These are phyloP conservation scores for Didymella segeticola DNA, from an alignment of 2,329 filamentous ascomycete genomes.

Conservation along the genomic window DNA sequence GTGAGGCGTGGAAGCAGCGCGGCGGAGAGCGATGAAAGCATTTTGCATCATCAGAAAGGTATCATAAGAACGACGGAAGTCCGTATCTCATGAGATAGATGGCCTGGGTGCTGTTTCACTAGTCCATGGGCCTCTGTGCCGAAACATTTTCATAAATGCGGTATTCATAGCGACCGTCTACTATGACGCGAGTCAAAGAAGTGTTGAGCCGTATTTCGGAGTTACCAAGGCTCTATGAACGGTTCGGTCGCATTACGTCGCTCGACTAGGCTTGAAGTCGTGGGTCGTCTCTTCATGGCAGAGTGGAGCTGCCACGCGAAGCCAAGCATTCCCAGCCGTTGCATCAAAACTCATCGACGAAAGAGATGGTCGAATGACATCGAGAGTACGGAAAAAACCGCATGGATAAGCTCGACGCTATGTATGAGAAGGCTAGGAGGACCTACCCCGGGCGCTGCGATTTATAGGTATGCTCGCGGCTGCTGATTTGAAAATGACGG, in stretches of 20 bases:
- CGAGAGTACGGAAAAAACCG: too few species aligned
- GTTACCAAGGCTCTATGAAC: background rate
- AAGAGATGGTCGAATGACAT: background rate
- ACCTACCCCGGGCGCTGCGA: too few species aligned
- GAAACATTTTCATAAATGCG: background rate
- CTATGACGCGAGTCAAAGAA: background rate
- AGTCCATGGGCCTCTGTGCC: too few species aligned
- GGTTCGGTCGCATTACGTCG: background rate
- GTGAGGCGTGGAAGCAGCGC: background rate
- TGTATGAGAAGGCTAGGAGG: too few species aligned
- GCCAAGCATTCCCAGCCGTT: background rate
- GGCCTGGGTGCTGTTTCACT: too few species aligned
- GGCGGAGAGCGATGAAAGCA: background rate
- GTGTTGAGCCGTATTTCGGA: background rate
- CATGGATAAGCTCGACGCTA: too few species aligned
- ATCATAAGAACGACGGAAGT: conserved; percentile 1
- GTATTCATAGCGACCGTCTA: background rate
- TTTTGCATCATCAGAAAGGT: background rate
- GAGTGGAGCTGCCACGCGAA: background rate
- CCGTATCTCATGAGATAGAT: background rate
- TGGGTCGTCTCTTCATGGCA: background rate
- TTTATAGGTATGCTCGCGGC: background rate
- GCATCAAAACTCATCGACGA: background rate
- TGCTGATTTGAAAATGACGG: background rate
- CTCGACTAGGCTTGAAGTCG: background rate